Base-by-base conservation (phyloP, 2,329 filamentous ascomycete species). In the Sporothrix curviconia region DNA sequence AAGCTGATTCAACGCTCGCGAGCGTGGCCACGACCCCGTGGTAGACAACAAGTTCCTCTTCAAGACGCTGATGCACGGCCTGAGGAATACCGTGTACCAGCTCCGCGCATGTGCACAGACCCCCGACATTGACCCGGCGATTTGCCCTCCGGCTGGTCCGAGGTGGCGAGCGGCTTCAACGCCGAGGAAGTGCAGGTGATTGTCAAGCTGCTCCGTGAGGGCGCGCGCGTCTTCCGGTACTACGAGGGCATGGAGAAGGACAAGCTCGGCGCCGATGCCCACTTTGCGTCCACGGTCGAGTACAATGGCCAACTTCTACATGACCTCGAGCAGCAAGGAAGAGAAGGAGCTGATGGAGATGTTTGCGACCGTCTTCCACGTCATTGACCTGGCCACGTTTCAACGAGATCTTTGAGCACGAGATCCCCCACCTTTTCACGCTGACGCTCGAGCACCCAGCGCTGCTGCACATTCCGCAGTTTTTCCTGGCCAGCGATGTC, bases 21-120 rank as follows among this genome's bases (percentile, higher is more conserved):
- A 99, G 63, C 82, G 92, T 59, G 90, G 87, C 57, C 86, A 87
- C 14, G 92, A 97, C 67, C 92, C 94, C 0, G 91, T 99, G 15
- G 85, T 85, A 3, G 95, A 99, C 70, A 99, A 99, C 76, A 96
- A 97, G 67, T 97, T 99, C 65, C 75, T 99, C 4, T 99, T 99
- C 76, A 92, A 92, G 71, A 99, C 96, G 63, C 76, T 99, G 7
- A 88, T 99, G 76, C 95, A 95, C 64, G 94, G 94, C 0, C 77
- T 99, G 1, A 97, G 97, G 73, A 95, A 92, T 65, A 91, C 95
- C 7, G 96, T 99, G 71, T 96, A 95, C 66, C 91, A 96, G 71
- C 76, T 99, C 51, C 89, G 92, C 66, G 86, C 86, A 11, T 97
- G 92, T 72, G 97, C 99, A 68, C 86, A 87, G 0, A 76, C 80